Evolutionary conservation across 129 eudicot species (phyloP).

Genomic region (Flaveria robusta): DNA sequence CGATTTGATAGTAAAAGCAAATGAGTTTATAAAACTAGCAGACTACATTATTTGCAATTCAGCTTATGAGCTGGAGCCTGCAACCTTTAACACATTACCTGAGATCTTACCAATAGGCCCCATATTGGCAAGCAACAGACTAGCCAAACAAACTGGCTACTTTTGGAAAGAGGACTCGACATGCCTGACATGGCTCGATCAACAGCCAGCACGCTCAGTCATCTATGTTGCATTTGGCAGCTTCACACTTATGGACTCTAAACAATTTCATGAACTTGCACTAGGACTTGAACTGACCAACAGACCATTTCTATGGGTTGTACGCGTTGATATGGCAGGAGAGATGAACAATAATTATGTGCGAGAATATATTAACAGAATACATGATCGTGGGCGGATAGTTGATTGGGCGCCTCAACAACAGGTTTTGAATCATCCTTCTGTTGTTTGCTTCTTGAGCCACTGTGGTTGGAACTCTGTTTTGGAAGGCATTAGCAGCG

Average conservation of each 20-base stretch:
- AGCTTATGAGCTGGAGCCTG: slow-evolving; percentile 42
- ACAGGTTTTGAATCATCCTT: slow-evolving; percentile 17
- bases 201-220: slow-evolving; percentile 46
- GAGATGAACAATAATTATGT: background rate
- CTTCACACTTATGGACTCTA: slow-evolving; percentile 31
- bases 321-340: slow-evolving; percentile 32
- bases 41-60: slow-evolving; percentile 52
- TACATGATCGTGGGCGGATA: slow-evolving; percentile 37
- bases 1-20: background rate
- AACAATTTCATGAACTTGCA: slow-evolving; percentile 54
- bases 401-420: slow-evolving; percentile 70
- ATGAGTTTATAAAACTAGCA: slow-evolving; percentile 28
- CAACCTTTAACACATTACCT: slow-evolving; percentile 29
- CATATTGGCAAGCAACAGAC: slow-evolving; percentile 47
- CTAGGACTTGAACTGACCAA: slow-evolving; percentile 53
- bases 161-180: slow-evolving; percentile 52
- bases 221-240: slow-evolving; percentile 63
- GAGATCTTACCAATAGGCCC: slow-evolving; percentile 49
- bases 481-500: slow-evolving; percentile 38
- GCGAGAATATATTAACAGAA: slow-evolving; percentile 24
- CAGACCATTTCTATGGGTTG: slow-evolving; percentile 60
- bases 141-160: slow-evolving; percentile 38
- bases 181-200: slow-evolving; percentile 56
- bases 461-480: slow-evolving; percentile 49
- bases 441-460: slow-evolving; percentile 4